phyloP scores from a whole-genome alignment of 139 green algal genomes.

The Picocystis salinarum region DNA sequence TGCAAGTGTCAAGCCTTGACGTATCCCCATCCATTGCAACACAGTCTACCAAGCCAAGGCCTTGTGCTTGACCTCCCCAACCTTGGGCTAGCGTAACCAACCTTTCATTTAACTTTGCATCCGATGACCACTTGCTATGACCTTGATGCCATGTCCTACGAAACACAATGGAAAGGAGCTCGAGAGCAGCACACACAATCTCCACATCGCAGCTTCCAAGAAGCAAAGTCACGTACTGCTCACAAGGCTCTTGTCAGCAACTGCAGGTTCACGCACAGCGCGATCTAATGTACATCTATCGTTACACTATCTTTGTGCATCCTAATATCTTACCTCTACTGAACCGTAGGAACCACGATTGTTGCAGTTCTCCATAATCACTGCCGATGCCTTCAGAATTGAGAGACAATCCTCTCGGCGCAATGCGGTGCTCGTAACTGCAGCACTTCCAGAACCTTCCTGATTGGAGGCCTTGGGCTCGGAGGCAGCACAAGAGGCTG shows the following conservation, averaged over 20 bases:
- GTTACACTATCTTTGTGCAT: background rate
- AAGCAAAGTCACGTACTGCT: slow-evolving; percentile 49
- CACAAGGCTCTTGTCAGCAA: background rate
- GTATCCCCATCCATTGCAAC: slow-evolving; percentile 4
- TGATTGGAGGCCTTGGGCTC: background rate
- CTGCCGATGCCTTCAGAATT: slow-evolving; percentile 41
- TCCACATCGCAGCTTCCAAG: slow-evolving; percentile 36
- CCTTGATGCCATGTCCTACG: slow-evolving; percentile 42
- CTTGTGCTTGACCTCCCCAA: slow-evolving; percentile 64
- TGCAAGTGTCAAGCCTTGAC: too few relatives aligned
- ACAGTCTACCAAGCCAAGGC: slow-evolving; percentile 39
- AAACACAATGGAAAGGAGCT: slow-evolving; percentile 42
- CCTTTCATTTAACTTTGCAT: slow-evolving; percentile 30
- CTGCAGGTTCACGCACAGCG: background rate
- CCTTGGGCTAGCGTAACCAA: slow-evolving; percentile 45
- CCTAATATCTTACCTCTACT: slow-evolving; percentile 40
- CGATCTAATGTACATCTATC: background rate
- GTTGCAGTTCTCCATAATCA: slow-evolving; percentile 70
- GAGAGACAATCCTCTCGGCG: slow-evolving; percentile 29
- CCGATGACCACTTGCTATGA: slow-evolving; percentile 29
- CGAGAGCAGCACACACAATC: slow-evolving; percentile 46
- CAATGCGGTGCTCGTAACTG: slow-evolving; percentile 22
- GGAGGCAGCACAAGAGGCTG: too few relatives aligned
- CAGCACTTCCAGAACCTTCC: background rate
- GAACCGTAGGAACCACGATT: slow-evolving; percentile 82